Evolutionary conservation across 1,284 basidiomycete species (phyloP), one percentile per base, ranked within the genome.

Genomic region (Phellinidium pouzarii): DNA sequence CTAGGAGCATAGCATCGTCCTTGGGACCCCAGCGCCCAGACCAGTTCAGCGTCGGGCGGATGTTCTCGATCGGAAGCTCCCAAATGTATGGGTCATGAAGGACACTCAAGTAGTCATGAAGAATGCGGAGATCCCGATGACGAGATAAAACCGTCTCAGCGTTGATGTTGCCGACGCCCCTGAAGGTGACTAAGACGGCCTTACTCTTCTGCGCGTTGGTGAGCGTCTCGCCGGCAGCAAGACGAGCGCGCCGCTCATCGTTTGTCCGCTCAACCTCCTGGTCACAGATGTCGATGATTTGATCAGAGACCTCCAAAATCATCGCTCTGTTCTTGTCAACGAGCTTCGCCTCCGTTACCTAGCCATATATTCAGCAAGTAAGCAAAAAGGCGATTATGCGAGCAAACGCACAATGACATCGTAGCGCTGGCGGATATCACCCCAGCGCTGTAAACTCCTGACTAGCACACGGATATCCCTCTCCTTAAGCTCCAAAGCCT

Each of bases 391-490:
- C 25, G 52, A 14, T 5, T 7, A 19, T 29, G 48, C 17, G 36
- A 17, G 31, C 23, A 47, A 31, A 78, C 87, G 67, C 66, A 92
- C 94, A 62, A 99, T 97, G 52, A 87, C 78, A 54, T 97, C 93
- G 69, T 95, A 97, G 44, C 95, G 88, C 61, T 90, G 86, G 49
- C 93, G 83, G 58, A 99, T 92, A 67, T 99, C 95, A 26, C 96
- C 96, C 94, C 95, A 99, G 54, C 94, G 87, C 65, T 97, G 94
- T 61, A 99, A 77, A 65, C 93, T 95, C 59, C 95, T 83, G 58
- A 98, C 92, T 40, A 99, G 78, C 40, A 95, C 93, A 59, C 96
- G 93, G 31, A 98, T 83, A 66, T 99, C 96, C 44, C 95, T 85
- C 67, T 98, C 94, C 70, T 94, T 98, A 58, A 99, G 77, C 67